These are phyloP conservation scores for Gloeostereum incarnatum DNA, from an alignment of 768 basidiomycete genomes.

Conservation along the genomic window DNA sequence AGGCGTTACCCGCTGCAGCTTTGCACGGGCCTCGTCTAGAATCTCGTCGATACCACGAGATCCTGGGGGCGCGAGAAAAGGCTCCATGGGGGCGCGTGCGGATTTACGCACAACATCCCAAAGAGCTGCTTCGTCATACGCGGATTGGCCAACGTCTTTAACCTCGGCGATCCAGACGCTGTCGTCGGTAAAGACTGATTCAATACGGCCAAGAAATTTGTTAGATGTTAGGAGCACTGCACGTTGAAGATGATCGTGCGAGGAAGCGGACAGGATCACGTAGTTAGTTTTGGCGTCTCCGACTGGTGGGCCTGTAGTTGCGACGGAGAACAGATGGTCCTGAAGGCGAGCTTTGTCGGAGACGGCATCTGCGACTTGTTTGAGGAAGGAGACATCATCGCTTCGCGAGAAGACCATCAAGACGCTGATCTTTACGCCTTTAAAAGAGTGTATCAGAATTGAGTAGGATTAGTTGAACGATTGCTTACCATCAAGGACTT, in stretches of 20 bases:
- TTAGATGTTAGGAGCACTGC: slow-evolving; percentile 55
- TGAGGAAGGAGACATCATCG: slow-evolving; percentile 48
- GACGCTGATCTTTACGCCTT: slow-evolving; percentile 49
- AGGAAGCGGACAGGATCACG: slow-evolving; percentile 51
- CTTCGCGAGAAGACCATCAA: slow-evolving; percentile 47
- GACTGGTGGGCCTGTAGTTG: slow-evolving; percentile 34
- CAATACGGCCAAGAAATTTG: slow-evolving; percentile 62
- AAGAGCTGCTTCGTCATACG: slow-evolving; percentile 58
- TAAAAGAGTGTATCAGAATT: neutral
- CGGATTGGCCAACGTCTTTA: slow-evolving; percentile 40
- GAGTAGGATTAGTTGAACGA: neutral
- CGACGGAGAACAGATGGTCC: slow-evolving; percentile 46
- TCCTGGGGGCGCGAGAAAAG: slow-evolving; percentile 53
- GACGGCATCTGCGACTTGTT: slow-evolving; percentile 41
- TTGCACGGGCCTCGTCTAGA: slow-evolving; percentile 48
- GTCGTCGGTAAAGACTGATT: slow-evolving; percentile 23
- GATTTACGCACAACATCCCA: slow-evolving; percentile 67
- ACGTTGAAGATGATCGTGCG: slow-evolving; percentile 48
- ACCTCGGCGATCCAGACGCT: slow-evolving; percentile 35
- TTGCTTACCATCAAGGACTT: slow-evolving; percentile 34
- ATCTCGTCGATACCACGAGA: slow-evolving; percentile 51
- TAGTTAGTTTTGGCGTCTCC: slow-evolving; percentile 24
- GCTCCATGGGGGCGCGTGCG: slow-evolving; percentile 48
- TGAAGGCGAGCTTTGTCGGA: slow-evolving; percentile 28
- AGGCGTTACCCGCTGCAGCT: slow-evolving; percentile 55